A percentile compares a stretch with the other conserved stretches of the same genome.
These are phyloP conservation scores for Plenodomus lindquistii DNA, from an alignment of 2,329 filamentous ascomycete species.

Conservation along the genomic window DNA sequence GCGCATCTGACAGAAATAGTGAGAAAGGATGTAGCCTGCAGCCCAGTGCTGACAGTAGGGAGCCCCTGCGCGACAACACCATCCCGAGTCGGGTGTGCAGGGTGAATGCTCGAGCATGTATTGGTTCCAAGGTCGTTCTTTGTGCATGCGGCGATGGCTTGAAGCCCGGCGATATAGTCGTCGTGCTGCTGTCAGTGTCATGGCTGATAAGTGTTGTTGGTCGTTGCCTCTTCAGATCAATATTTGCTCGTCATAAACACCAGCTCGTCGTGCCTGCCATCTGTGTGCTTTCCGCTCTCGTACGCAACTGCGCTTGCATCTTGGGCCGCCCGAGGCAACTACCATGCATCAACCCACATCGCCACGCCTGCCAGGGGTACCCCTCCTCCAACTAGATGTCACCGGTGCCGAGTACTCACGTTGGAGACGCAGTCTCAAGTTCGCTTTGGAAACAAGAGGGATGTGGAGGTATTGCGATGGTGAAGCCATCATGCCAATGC, in stretches of 20 bases:
- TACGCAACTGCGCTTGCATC: not conserved
- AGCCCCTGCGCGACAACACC: slow-evolving; percentile 7
- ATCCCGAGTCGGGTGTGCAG: not conserved
- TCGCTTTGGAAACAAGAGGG: slow-evolving; percentile 35
- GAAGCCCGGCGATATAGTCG: not conserved
- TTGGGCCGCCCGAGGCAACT: not conserved
- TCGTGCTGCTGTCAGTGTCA: not conserved
- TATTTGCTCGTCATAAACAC: not conserved
- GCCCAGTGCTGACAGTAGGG: slow-evolving; percentile 10
- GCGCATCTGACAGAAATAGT: slow-evolving; percentile 22
- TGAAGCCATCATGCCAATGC: slow-evolving; percentile 39
- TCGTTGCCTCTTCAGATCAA: not conserved
- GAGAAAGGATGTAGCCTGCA: slow-evolving; percentile 12
- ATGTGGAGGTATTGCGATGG: slow-evolving; percentile 42
- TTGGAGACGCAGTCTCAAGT: slow-evolving; percentile 39
- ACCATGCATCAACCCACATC: slow-evolving; percentile 25
- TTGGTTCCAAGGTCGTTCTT: not conserved
- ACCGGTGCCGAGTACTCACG: slow-evolving; percentile 37
- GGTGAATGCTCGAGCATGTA: not conserved
- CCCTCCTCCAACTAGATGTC: slow-evolving; percentile 27
- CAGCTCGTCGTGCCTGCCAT: not conserved
- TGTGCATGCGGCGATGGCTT: not conserved
- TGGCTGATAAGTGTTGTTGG: not conserved
- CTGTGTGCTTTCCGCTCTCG: not conserved
- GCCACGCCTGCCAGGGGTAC: slow-evolving; percentile 36